phyloP scores from a whole-genome alignment of 2,329 filamentous ascomycete species.

The Massarina eburnea region DNA sequence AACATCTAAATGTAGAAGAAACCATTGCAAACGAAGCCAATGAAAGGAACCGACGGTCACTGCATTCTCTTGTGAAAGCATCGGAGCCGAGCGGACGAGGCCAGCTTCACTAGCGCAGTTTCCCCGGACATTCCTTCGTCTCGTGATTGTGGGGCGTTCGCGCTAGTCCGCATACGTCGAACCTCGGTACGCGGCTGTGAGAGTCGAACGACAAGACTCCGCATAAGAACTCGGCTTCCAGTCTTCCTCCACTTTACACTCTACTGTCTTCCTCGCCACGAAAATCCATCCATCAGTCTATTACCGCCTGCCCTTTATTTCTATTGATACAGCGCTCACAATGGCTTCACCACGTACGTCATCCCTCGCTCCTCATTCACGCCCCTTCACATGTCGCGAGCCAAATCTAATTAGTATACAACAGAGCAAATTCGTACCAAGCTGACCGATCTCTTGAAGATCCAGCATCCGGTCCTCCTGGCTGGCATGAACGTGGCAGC shows the following conservation, averaged over 20 bases:
- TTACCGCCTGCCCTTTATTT: constrained; percentile 2
- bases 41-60: too few relatives aligned
- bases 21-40: too few relatives aligned
- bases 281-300: not conserved
- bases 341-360: constrained; percentile 82
- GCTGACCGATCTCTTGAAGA: constrained; percentile 93
- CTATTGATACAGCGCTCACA: constrained; percentile 21
- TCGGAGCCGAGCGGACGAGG: not conserved
- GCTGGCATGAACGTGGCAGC: constrained; percentile 99
- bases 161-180: constrained; percentile 1
- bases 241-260: not conserved
- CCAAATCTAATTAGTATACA: constrained; percentile 26
- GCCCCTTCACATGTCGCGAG: constrained; percentile 21
- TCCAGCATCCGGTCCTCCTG: constrained; percentile 93
- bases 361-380: constrained; percentile 3
- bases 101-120: not conserved
- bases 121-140: constrained; percentile 1
- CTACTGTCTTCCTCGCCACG: not conserved
- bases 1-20: too few relatives aligned
- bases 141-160: not conserved
- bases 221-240: constrained; percentile 2
- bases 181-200: constrained; percentile 28
- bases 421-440: constrained; percentile 91
- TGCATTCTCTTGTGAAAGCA: constrained; percentile 3
- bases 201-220: constrained; percentile 2